These are phyloP conservation scores for Didymella glomerata DNA, from an alignment of 2,329 filamentous ascomycete genomes.

Conservation along the genomic window DNA sequence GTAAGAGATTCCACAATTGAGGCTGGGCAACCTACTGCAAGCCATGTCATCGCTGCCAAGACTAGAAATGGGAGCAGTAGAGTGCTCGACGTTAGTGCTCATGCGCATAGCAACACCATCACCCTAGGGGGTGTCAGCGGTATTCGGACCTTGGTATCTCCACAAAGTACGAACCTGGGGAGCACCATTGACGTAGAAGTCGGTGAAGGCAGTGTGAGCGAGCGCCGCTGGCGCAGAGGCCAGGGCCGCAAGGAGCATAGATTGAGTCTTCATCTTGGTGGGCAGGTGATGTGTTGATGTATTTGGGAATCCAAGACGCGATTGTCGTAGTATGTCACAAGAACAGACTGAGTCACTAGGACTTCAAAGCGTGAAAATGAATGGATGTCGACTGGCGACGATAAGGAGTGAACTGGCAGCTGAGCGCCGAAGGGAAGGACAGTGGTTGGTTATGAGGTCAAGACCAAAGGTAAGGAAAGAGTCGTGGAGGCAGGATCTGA, in stretches of 20 bases:
- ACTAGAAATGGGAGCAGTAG: slow-evolving; percentile 66
- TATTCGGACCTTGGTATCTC: not conserved
- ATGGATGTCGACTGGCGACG: slow-evolving; percentile 50
- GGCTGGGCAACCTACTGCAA: slow-evolving; percentile 64
- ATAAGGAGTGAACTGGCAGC: slow-evolving; percentile 46
- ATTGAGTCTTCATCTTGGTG: slow-evolving; percentile 47
- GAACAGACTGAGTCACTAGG: slow-evolving; percentile 45
- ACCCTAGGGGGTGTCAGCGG: slow-evolving; percentile 59
- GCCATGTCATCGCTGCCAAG: slow-evolving; percentile 71
- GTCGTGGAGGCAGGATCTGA: slow-evolving; percentile 21
- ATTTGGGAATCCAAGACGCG: slow-evolving; percentile 12
- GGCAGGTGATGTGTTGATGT: slow-evolving; percentile 8
- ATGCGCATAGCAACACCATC: slow-evolving; percentile 77
- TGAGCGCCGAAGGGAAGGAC: slow-evolving; percentile 44
- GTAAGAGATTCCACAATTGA: slow-evolving; percentile 1
- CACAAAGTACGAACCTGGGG: slow-evolving; percentile 34
- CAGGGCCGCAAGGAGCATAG: slow-evolving; percentile 44
- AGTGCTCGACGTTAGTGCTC: slow-evolving; percentile 61
- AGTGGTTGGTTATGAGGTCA: slow-evolving; percentile 38
- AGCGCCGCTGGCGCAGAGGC: slow-evolving; percentile 44
- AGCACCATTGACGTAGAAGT: slow-evolving; percentile 46
- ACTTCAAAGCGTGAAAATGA: slow-evolving; percentile 41
- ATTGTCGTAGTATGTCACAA: slow-evolving; percentile 35
- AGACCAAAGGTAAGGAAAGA: slow-evolving; percentile 38
- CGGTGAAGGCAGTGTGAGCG: slow-evolving; percentile 50